A percentile compares a stretch with the other conserved stretches of the same genome.
Evolutionary conservation across 2,329 filamentous ascomycete species (phyloP).

Genomic region (Teratosphaeria zuluensis): DNA sequence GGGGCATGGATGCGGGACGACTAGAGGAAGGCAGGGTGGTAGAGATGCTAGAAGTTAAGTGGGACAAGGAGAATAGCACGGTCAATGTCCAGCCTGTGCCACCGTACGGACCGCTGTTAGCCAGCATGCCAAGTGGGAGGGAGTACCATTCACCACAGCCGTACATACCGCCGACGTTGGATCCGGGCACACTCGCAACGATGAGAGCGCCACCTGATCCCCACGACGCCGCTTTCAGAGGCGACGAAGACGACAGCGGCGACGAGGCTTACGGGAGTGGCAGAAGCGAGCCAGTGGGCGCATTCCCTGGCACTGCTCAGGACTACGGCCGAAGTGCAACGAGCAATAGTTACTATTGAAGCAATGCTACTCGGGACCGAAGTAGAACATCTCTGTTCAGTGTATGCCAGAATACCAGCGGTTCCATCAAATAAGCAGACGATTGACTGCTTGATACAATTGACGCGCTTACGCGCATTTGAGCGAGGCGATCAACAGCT

Average conservation of each 20-base stretch:
- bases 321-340: constrained; percentile 22
- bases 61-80: constrained; percentile 90
- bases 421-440: neutral
- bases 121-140: constrained; percentile 75
- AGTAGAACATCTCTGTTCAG: neutral
- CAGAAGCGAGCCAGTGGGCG: constrained; percentile 32
- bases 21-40: constrained; percentile 77
- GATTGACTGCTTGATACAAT: neutral
- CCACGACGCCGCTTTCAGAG: constrained; percentile 32
- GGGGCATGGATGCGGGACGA: constrained; percentile 76
- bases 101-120: constrained; percentile 58
- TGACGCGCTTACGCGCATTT: too few species aligned
- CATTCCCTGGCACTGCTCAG: constrained; percentile 40
- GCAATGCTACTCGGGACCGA: neutral
- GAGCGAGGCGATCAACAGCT: too few species aligned
- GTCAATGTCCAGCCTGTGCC: constrained; percentile 75
- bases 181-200: constrained; percentile 49
- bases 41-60: constrained; percentile 78
- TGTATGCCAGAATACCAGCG: neutral
- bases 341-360: constrained; percentile 22
- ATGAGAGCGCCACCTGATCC: constrained; percentile 49
- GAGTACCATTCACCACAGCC: constrained; percentile 69
- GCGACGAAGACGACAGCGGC: constrained; percentile 38
- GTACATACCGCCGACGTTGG: constrained; percentile 57
- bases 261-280: constrained; percentile 27